Conservation (phyloP, 2,329 filamentous ascomycete genomes). For the Trichoderma sp. region DNA sequence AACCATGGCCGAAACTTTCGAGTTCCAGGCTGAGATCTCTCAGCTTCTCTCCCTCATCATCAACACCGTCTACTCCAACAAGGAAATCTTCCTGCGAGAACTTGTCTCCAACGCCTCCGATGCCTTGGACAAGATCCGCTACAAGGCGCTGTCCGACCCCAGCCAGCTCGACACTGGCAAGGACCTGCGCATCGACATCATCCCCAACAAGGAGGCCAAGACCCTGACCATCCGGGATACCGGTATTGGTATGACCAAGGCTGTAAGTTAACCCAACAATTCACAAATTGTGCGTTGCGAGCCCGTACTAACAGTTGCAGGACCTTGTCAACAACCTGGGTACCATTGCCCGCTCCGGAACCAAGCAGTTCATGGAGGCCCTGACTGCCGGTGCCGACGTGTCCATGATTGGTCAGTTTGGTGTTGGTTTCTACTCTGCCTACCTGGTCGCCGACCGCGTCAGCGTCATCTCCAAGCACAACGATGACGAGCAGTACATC, state of each 20-base stretch:
- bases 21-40: constrained; percentile 99
- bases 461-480: constrained; percentile 96
- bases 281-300: neutral
- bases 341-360: constrained; percentile 98
- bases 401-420: constrained; percentile 99
- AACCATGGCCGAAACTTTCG: constrained; percentile 95
- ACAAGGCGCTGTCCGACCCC: constrained; percentile 95
- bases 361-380: constrained; percentile 99
- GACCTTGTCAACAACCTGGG: constrained; percentile 99
- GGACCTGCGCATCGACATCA: constrained; percentile 98
- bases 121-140: constrained; percentile 99
- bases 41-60: constrained; percentile 99
- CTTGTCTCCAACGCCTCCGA: constrained; percentile 98
- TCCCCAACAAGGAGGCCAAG: constrained; percentile 96
- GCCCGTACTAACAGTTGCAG: constrained; percentile 45
- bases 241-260: constrained; percentile 99
- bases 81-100: constrained; percentile 99
- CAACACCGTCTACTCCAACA: constrained; percentile 99
- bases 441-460: constrained; percentile 99
- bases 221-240: constrained; percentile 96
- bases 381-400: constrained; percentile 97
- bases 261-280: constrained; percentile 65
- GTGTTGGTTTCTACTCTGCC: constrained; percentile 99
- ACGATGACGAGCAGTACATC: constrained; percentile 99
- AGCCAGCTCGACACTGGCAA: constrained; percentile 97